Evolutionary conservation across 352 stramenopile genomes (phyloP).

Genomic region (Elongisporangium anandrum): DNA sequence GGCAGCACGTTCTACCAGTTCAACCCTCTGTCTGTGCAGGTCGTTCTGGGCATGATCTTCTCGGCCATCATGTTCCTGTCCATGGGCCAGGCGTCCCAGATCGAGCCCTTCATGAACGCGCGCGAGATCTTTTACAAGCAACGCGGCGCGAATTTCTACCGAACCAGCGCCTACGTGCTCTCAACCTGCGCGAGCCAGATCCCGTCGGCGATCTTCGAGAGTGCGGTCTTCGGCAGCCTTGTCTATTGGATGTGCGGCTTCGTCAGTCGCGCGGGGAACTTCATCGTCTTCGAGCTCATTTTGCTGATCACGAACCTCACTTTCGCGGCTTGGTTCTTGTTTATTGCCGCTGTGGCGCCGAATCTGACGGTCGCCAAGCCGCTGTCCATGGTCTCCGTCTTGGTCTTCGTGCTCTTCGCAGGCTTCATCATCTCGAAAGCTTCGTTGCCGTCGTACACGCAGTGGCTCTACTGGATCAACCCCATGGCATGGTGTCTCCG

Average conservation of each 20-base stretch:
- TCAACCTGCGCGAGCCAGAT: conserved; percentile 59
- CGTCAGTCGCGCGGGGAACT: conserved; percentile 14
- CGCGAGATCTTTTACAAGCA: conserved; percentile 82
- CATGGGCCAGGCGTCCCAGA: conserved; percentile 61
- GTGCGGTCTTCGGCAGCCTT: conserved; percentile 69
- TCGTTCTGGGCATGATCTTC: conserved; percentile 74
- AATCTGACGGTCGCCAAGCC: conserved; percentile 30
- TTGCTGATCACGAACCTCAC: conserved; percentile 42
- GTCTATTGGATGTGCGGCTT: conserved; percentile 84
- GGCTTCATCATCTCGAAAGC: conserved; percentile 48
- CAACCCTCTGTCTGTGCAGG: conserved; percentile 25
- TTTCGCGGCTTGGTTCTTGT: conserved; percentile 50
- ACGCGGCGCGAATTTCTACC: conserved; percentile 71
- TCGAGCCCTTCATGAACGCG: conserved; percentile 67
- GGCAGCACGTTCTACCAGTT: conserved; percentile 38
- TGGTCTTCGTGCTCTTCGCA: conserved; percentile 39
- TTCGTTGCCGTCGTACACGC: conserved; percentile 30
- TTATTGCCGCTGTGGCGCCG: conserved; percentile 25
- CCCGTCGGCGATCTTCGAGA: conserved; percentile 51
- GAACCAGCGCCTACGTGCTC: conserved; percentile 51
- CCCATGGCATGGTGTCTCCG: conserved; percentile 41
- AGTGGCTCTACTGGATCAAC: conserved; percentile 59
- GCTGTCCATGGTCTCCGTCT: conserved; percentile 27
- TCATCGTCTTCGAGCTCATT: conserved; percentile 40
- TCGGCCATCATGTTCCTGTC: conserved; percentile 68